A percentile compares a stretch with the other conserved stretches of the same genome.
phyloP scores from a whole-genome alignment of 768 basidiomycete species.

The Pholiota microspora region DNA sequence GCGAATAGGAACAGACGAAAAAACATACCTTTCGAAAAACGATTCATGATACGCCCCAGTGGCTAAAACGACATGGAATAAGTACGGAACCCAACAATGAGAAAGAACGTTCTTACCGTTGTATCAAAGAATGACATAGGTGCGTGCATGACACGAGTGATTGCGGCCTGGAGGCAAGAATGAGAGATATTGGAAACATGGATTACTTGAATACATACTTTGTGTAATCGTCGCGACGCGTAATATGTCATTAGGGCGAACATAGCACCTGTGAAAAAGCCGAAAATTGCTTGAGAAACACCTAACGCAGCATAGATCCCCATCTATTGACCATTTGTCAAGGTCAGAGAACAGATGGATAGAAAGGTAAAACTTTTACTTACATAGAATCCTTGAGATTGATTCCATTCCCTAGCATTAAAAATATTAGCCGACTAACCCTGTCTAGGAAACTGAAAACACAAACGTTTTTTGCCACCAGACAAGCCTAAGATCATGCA shows the following conservation, averaged over 20 bases:
- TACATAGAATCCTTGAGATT: slow-evolving; percentile 70
- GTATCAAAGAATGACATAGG: slow-evolving; percentile 93
- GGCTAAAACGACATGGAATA: slow-evolving; percentile 40
- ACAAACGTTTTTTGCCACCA: slow-evolving; percentile 75
- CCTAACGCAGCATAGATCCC: slow-evolving; percentile 78
- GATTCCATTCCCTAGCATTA: slow-evolving; percentile 42
- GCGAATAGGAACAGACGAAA: not conserved
- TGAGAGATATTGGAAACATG: too few relatives aligned
- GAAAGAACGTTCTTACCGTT: slow-evolving; percentile 42
- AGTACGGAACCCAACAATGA: not conserved
- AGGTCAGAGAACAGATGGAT: slow-evolving; percentile 1
- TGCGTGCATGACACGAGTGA: slow-evolving; percentile 72
- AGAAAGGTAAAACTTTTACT: slow-evolving; percentile 18
- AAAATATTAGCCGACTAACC: slow-evolving; percentile 10
- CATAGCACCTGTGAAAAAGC: slow-evolving; percentile 64
- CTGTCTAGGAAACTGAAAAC: not conserved
- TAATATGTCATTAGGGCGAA: slow-evolving; percentile 73
- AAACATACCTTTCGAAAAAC: slow-evolving; percentile 62
- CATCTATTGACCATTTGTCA: slow-evolving; percentile 50
- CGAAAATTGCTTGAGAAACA: slow-evolving; percentile 61
- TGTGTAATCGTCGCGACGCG: slow-evolving; percentile 70
- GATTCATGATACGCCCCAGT: slow-evolving; percentile 85
- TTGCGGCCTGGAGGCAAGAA: slow-evolving; percentile 42
- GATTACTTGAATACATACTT: slow-evolving; percentile 29
- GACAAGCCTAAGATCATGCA: slow-evolving; percentile 57